Percentiles rank a stretch among this genome's conserved stretches.
phyloP scores from a whole-genome alignment of 2,329 filamentous ascomycete species.

The Endothia cerciana region DNA sequence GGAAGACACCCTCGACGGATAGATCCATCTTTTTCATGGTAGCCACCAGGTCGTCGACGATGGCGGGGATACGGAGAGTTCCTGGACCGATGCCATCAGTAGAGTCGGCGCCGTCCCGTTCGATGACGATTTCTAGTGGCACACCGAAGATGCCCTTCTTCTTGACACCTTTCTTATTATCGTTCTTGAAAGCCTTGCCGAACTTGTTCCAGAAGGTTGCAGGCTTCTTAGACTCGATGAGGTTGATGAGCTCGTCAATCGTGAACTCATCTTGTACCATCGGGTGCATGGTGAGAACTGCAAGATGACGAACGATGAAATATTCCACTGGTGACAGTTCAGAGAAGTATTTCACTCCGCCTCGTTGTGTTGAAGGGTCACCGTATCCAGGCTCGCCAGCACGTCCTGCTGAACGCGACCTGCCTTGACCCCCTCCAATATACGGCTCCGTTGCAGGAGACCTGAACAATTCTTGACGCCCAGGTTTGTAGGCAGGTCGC shows the following conservation, averaged over 20 bases:
- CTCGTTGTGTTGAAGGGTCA: slow-evolving; percentile 58
- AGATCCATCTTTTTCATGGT: slow-evolving; percentile 99
- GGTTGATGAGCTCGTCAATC: slow-evolving; percentile 87
- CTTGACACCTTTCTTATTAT: slow-evolving; percentile 75
- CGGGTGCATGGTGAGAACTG: slow-evolving; percentile 92
- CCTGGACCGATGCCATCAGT: slow-evolving; percentile 95
- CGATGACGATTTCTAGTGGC: slow-evolving; percentile 83
- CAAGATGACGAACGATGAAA: slow-evolving; percentile 94
- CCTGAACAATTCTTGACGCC: slow-evolving; percentile 69
- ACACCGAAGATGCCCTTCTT: slow-evolving; percentile 96
- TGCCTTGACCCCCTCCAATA: slow-evolving; percentile 69
- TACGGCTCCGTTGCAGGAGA: slow-evolving; percentile 62
- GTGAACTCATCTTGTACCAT: slow-evolving; percentile 88
- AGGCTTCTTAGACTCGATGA: slow-evolving; percentile 89
- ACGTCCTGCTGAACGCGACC: slow-evolving; percentile 59
- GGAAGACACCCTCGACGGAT: slow-evolving; percentile 96
- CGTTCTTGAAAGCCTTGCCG: slow-evolving; percentile 92
- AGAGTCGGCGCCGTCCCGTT: slow-evolving; percentile 94
- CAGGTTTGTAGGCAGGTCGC: slow-evolving; percentile 71
- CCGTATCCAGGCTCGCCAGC: slow-evolving; percentile 54
- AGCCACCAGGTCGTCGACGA: slow-evolving; percentile 91
- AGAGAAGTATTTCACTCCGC: slow-evolving; percentile 85
- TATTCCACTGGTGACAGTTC: slow-evolving; percentile 95
- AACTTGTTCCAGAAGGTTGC: slow-evolving; percentile 98
- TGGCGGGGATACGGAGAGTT: slow-evolving; percentile 84